phyloP scores from a whole-genome alignment of 176 grass and related monocot genomes.

The Carex littledalei region DNA sequence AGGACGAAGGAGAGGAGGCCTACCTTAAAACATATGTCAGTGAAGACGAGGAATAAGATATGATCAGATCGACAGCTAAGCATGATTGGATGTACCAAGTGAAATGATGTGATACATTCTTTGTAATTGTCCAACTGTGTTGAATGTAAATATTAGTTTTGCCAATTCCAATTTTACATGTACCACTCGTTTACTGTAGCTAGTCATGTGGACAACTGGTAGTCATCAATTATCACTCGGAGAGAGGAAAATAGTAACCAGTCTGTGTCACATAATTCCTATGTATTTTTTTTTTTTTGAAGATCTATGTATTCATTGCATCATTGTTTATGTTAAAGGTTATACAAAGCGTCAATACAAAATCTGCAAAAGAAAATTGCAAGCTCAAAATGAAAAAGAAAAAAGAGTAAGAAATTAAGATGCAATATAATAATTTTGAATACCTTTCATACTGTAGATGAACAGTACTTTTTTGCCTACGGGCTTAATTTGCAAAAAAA shows the following conservation, averaged over 20 bases:
- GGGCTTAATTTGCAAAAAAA: too few species aligned
- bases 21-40: conserved; percentile 70
- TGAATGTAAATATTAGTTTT: conserved; percentile 1
- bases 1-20: conserved; percentile 88
- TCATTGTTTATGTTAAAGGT: too few species aligned
- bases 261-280: neutral
- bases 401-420: too few species aligned
- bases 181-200: neutral
- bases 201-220: neutral
- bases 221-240: neutral
- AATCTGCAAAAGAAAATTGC: too few species aligned
- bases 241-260: neutral
- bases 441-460: too few species aligned
- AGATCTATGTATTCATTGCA: too few species aligned
- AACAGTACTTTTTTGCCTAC: too few species aligned
- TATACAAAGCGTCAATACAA: too few species aligned
- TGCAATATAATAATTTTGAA: too few species aligned
- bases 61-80: neutral
- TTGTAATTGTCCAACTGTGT: neutral
- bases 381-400: too few species aligned
- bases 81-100: neutral
- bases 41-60: conserved; percentile 32
- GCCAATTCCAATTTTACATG: neutral
- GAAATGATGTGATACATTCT: neutral
- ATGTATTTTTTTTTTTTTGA: too few species aligned